Percentiles rank a stretch among this genome's conserved stretches.
These are phyloP conservation scores for Saposhnikovia divaricata DNA, from an alignment of 129 eudicot genomes.

Conservation along the genomic window DNA sequence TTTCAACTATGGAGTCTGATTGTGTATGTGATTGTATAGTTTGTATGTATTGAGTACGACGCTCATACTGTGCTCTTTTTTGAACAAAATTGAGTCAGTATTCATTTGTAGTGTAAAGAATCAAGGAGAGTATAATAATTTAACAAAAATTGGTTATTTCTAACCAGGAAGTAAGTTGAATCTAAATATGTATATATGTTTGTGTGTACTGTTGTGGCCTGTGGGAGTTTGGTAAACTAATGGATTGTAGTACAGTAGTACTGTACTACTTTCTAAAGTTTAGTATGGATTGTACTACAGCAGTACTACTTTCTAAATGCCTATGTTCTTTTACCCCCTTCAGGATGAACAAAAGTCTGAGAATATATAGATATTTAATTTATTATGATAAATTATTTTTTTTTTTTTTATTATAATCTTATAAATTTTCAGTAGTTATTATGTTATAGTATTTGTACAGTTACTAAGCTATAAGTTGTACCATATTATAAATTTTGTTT, in stretches of 20 bases:
- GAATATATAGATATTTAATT: not conserved
- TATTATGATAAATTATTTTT: no score
- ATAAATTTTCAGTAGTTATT: not conserved
- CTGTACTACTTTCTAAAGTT: not conserved
- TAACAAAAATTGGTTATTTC: not conserved
- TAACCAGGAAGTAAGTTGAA: not conserved
- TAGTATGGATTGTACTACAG: not conserved
- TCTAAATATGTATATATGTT: no score
- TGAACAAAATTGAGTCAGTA: not conserved
- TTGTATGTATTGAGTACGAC: not conserved
- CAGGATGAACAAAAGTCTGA: no score
- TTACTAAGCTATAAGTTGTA: not conserved
- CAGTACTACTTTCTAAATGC: not conserved
- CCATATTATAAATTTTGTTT: not conserved
- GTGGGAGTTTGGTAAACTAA: not conserved
- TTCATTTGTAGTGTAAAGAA: not conserved
- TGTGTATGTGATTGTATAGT: not conserved
- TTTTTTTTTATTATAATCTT: no score
- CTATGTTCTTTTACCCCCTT: not conserved
- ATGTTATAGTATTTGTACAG: not conserved
- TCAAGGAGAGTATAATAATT: not conserved
- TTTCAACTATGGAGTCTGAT: not conserved
- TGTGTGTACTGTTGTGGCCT: not conserved
- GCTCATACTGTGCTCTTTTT: not conserved
- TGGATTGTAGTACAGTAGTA: not conserved